A percentile compares a stretch with the other conserved stretches of the same genome.
Conservation (phyloP, 2,329 filamentous ascomycete genomes). For the Nigrospora osmanthi region DNA sequence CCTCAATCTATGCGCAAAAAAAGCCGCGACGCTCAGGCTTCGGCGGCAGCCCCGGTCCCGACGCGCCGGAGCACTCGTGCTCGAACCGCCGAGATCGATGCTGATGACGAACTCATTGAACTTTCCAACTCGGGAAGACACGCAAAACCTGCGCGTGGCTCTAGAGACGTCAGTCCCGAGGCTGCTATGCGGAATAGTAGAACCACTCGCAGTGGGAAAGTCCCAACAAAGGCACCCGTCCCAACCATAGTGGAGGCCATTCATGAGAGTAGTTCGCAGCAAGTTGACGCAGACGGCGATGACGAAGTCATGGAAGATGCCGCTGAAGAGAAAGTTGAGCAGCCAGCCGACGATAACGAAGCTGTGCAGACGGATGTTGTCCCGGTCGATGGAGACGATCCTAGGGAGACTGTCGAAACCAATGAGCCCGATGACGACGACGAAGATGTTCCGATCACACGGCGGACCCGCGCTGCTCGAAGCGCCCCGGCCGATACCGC, state of each 20-base stretch:
- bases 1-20: slow-evolving; percentile 13
- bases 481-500: slow-evolving; percentile 7
- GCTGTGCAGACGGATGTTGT: slow-evolving; percentile 9
- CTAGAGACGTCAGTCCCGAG: slow-evolving; percentile 50
- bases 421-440: slow-evolving; percentile 37
- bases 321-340: slow-evolving; percentile 8
- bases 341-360: slow-evolving; percentile 5
- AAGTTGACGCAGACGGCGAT: slow-evolving; percentile 14
- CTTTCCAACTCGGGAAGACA: slow-evolving; percentile 55
- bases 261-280: slow-evolving; percentile 39
- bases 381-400: slow-evolving; percentile 17
- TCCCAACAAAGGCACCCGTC: slow-evolving; percentile 37
- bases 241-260: slow-evolving; percentile 43
- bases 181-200: slow-evolving; percentile 31
- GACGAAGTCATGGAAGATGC: slow-evolving; percentile 8
- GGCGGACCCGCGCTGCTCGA: slow-evolving; percentile 32
- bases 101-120: slow-evolving; percentile 47
- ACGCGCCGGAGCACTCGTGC: slow-evolving; percentile 44
- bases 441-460: slow-evolving; percentile 38
- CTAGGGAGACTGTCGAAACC: slow-evolving; percentile 19
- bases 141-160: slow-evolving; percentile 36
- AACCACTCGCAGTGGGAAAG: slow-evolving; percentile 42
- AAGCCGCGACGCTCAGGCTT: slow-evolving; percentile 9
- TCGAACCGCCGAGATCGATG: slow-evolving; percentile 45
- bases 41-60: slow-evolving; percentile 9